Base-by-base conservation (phyloP, 805 yeast species). In the Suhomyces sp. region DNA sequence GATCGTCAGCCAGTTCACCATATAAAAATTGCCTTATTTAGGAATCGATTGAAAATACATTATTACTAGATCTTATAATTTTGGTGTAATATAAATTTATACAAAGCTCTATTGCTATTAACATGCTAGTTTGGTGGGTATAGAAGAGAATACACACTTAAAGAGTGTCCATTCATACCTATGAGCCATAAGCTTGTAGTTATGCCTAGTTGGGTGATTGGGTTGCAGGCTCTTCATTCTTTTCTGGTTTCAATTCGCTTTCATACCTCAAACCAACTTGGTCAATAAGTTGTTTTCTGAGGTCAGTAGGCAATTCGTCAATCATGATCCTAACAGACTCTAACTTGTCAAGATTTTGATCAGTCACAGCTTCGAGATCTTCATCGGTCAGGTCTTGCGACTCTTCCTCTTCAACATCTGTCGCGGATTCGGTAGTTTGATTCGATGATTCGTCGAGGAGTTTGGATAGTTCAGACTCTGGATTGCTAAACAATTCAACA, bases 391-490 rank as follows among this genome's bases (percentile, higher is more conserved):
- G 60, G 12, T 62, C 71, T n/a, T 58, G 44, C 41, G 59, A 27
- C 50, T 53, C 48, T 48, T 51, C 45, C 44, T 54, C 60, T 35
- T 35, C 41, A 17, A 19, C 17, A 37, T 37, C 41, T 17, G 6
- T 19, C 9, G 20, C 20, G 22, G 41, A 27, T 27, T 27, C 41
- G 6, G 20, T 37, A n/a, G 44, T 12, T n/a, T 57, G 54, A 20
- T 58, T 61, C 37, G 59, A 63, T 10, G 72, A 64, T 50, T 73
- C 76, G 47, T 74, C 77, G 41, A 75, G 61, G 22, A 75, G 63
- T 54, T 67, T 72, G 31, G 76, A 72, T 46, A 75, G 65, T 55
- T 73, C 78, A 1, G 77, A 72, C 47, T 69, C 60, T 1, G 76
- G 71, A 54, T 74, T 62, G 55, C 74, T 69, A 60, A 70, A 73